Conservation (phyloP, 2,329 filamentous ascomycete species). For the Talaromyces funiculosus region DNA sequence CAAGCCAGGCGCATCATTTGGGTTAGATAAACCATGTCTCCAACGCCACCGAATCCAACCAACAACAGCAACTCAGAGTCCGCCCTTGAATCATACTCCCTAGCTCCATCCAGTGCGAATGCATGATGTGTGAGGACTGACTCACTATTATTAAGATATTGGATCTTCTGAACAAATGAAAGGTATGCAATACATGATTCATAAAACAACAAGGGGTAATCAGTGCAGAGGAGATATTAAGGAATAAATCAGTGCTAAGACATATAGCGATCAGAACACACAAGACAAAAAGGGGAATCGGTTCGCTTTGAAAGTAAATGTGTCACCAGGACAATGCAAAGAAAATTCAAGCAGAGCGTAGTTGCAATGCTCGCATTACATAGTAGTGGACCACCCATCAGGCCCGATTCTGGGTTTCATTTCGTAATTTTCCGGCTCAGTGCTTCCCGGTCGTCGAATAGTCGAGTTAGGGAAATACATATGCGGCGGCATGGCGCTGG, state of each 20-base stretch:
- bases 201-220: neutral
- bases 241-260: neutral
- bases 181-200: slow-evolving; percentile 7
- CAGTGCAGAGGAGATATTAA: neutral
- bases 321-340: slow-evolving; percentile 17
- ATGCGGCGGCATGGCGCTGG: slow-evolving; percentile 46
- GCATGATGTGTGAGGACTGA: neutral
- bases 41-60: neutral
- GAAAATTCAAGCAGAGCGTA: slow-evolving; percentile 10
- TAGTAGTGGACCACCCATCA: slow-evolving; percentile 33
- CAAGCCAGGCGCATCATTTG: neutral
- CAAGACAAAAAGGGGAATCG: neutral
- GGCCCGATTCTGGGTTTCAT: slow-evolving; percentile 47
- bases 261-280: neutral
- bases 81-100: slow-evolving; percentile 4
- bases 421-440: slow-evolving; percentile 64
- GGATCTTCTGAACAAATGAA: slow-evolving; percentile 15
- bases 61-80: neutral
- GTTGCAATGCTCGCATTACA: slow-evolving; percentile 17
- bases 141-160: slow-evolving; percentile 9
- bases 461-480: slow-evolving; percentile 68
- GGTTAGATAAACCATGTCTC: neutral
- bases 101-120: slow-evolving; percentile 13
- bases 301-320: neutral
- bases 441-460: slow-evolving; percentile 68